phyloP scores from a whole-genome alignment of 495 filamentous ascomycete species.

The Penicillium daleae region DNA sequence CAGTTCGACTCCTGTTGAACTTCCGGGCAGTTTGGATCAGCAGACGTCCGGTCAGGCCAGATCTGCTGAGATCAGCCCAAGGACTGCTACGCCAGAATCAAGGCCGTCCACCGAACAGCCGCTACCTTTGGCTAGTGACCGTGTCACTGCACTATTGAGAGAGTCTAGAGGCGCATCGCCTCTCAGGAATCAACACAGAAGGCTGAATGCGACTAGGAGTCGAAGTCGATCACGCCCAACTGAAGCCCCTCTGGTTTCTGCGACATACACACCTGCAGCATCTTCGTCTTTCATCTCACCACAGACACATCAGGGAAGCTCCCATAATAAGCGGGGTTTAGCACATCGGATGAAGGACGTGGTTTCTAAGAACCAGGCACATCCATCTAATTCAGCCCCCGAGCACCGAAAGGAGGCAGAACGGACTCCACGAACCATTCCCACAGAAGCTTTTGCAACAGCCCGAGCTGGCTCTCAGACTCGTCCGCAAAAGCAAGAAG shows the following conservation, averaged over 20 bases:
- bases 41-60: conserved; percentile 15
- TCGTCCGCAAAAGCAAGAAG: not conserved
- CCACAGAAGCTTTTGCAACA: not conserved
- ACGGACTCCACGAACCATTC: conserved; percentile 8
- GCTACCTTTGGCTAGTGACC: not conserved
- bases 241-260: not conserved
- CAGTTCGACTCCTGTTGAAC: conserved; percentile 25
- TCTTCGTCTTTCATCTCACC: conserved; percentile 6
- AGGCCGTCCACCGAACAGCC: not conserved
- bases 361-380: not conserved
- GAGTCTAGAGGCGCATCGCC: not conserved
- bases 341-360: not conserved
- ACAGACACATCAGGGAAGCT: not conserved
- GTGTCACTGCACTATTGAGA: not conserved
- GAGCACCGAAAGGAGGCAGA: not conserved
- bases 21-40: conserved; percentile 35
- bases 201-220: not conserved
- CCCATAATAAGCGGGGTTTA: not conserved
- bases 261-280: conserved; percentile 2
- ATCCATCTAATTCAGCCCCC: not conserved
- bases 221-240: not conserved
- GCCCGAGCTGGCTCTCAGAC: not conserved
- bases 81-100: not conserved
- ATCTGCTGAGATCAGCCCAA: not conserved
- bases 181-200: not conserved